A percentile compares a stretch with the other conserved stretches of the same genome.
Evolutionary conservation across 495 filamentous ascomycete species (phyloP).

Genomic region (Aspergillus homomorphus): DNA sequence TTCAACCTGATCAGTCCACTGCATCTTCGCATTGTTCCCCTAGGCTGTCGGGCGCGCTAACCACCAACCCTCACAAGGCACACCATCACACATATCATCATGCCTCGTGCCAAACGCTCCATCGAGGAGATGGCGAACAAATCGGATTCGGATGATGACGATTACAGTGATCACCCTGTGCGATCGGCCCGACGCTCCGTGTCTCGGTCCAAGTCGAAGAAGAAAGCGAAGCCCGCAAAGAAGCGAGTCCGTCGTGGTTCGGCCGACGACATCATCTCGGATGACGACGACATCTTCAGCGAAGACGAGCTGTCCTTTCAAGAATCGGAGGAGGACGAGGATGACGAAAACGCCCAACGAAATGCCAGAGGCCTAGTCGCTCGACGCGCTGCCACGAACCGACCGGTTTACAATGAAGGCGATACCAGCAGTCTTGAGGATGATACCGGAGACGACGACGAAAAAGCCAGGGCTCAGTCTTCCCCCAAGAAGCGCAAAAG

Average conservation of each 20-base stretch:
- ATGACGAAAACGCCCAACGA: slow-evolving; percentile 60
- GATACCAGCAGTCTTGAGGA: slow-evolving; percentile 27
- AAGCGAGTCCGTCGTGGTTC: slow-evolving; percentile 56
- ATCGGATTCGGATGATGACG: slow-evolving; percentile 80
- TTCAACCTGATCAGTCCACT: neutral
- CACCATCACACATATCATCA: slow-evolving; percentile 29
- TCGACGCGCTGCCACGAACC: slow-evolving; percentile 57
- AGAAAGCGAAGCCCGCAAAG: slow-evolving; percentile 43
- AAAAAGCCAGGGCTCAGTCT: slow-evolving; percentile 19
- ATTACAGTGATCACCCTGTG: slow-evolving; percentile 55
- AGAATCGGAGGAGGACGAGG: slow-evolving; percentile 56
- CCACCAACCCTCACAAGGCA: slow-evolving; percentile 14
- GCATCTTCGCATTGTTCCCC: neutral
- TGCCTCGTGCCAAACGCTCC: slow-evolving; percentile 62
- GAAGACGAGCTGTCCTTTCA: slow-evolving; percentile 61
- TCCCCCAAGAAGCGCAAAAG: slow-evolving; percentile 35
- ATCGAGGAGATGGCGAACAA: slow-evolving; percentile 73
- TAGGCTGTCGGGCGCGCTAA: slow-evolving; percentile 9
- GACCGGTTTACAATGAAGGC: slow-evolving; percentile 35
- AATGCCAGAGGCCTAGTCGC: slow-evolving; percentile 68
- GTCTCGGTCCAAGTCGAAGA: slow-evolving; percentile 41
- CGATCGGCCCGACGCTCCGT: slow-evolving; percentile 33
- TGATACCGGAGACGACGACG: slow-evolving; percentile 41
- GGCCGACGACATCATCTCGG: slow-evolving; percentile 62
- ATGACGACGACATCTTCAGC: slow-evolving; percentile 63